Percentiles rank a stretch among this genome's conserved stretches.
Conservation (phyloP, 2,329 filamentous ascomycete genomes). For the Pestalotiopsis sp. region DNA sequence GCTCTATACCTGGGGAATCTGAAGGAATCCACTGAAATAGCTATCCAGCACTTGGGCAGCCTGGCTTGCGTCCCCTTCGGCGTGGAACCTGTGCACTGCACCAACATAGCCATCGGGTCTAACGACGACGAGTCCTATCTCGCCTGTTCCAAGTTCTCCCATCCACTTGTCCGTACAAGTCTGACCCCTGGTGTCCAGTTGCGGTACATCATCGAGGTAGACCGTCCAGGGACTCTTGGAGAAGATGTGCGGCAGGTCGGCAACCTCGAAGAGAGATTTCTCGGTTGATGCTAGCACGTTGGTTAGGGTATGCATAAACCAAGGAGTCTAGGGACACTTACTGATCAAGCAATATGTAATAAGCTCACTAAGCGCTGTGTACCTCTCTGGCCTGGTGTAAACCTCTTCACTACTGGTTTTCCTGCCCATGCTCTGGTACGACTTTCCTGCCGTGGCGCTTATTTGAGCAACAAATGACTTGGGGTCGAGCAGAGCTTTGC, state of each 20-base stretch:
- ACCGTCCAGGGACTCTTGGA: slow-evolving; percentile 28
- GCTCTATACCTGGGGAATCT: slow-evolving; percentile 39
- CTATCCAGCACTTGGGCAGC: slow-evolving; percentile 57
- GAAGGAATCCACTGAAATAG: slow-evolving; percentile 58
- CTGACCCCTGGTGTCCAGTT: slow-evolving; percentile 26
- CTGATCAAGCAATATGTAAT: slow-evolving; percentile 73
- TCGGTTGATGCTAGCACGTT: slow-evolving; percentile 25
- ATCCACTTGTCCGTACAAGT: slow-evolving; percentile 30
- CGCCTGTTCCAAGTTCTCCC: slow-evolving; percentile 22
- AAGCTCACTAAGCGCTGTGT: slow-evolving; percentile 67
- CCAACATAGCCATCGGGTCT: slow-evolving; percentile 32
- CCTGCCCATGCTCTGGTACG: slow-evolving; percentile 63
- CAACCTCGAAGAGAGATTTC: slow-evolving; percentile 27
- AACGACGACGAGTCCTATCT: slow-evolving; percentile 26
- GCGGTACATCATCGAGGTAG: slow-evolving; percentile 29
- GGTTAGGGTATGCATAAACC: too few species aligned
- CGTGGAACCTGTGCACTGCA: slow-evolving; percentile 26
- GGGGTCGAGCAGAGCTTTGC: slow-evolving; percentile 51
- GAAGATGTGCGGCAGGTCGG: slow-evolving; percentile 26
- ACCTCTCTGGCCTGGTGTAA: slow-evolving; percentile 69
- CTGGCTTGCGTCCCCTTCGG: slow-evolving; percentile 45
- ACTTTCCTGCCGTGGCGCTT: slow-evolving; percentile 60
- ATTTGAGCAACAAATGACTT: slow-evolving; percentile 62
- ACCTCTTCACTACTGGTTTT: slow-evolving; percentile 62
- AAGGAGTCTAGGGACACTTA: too few species aligned